Evolutionary conservation across 2,329 filamentous ascomycete genomes (phyloP), one percentile per base, ranked within the genome.

Genomic region (Cladosporium colombiae): DNA sequence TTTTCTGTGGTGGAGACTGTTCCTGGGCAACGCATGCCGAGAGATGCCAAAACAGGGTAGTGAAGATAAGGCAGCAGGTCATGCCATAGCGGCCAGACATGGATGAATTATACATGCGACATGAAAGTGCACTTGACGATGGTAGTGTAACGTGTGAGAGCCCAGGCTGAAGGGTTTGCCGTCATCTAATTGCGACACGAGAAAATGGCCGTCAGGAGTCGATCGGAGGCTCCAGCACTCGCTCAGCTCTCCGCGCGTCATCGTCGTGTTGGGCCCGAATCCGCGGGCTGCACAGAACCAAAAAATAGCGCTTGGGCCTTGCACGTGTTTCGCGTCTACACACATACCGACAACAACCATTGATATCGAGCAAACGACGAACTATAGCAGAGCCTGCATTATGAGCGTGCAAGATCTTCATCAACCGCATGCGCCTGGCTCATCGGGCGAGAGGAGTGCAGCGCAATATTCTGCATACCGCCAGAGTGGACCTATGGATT

Each of bases 21-120:
- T 65, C 35, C 50, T 65, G 55, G 23, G 63, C 63, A 31, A 60
- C n/a, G 46, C 29, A 65, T 53, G 56, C 44, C 63, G 56, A 65
- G 56, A 65, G 31, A 18, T 65, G 63, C 21, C 55, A 60, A 50
- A 53, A 23, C 3, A 65, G 63, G 8, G 63, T 56, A 50, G 44
- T 29, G 56, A 65, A 23, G 56, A 65, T 23, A 23, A 37, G 25
- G 46, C 72, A 68, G 64, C 46, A 50, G 13, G 56, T 65, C 53
- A 68, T 66, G 40, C 25, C 65, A 8, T 70, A 65, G 65, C 31
- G 46, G 3, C 63, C 69, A 29, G 69, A 67, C 55, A 72, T 72
- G 58, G 72, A 69, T 63, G 68, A 69, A 21, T 68, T 73, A 13
- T 68, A 52, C 55, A 68, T 69, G 33, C 69, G 66, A 59, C 74